Conservation (phyloP, 2,329 filamentous ascomycete species). For the Talaromyces sp. region DNA sequence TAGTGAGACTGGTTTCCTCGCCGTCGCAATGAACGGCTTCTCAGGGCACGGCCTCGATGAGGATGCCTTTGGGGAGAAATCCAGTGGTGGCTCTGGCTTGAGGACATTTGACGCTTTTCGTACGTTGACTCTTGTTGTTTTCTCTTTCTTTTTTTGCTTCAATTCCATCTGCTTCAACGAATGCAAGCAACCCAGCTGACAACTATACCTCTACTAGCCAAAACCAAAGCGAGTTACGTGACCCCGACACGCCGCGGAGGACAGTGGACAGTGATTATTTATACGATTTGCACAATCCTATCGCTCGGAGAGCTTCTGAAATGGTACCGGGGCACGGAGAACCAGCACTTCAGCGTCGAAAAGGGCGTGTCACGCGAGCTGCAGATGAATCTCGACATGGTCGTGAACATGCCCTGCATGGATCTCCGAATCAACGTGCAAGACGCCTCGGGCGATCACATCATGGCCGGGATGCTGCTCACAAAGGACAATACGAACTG, state of each 20-base stretch:
- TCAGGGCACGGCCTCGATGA: slow-evolving; percentile 67
- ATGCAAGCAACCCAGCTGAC: neutral
- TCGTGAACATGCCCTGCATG: slow-evolving; percentile 79
- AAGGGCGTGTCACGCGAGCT: slow-evolving; percentile 81
- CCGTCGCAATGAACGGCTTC: slow-evolving; percentile 69
- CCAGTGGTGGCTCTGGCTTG: slow-evolving; percentile 51
- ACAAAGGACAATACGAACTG: slow-evolving; percentile 74
- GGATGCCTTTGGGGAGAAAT: slow-evolving; percentile 71
- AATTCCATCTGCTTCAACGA: neutral
- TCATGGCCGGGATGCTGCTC: slow-evolving; percentile 72
- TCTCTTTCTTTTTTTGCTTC: neutral
- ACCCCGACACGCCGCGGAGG: slow-evolving; percentile 79
- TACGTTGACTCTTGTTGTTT: slow-evolving; percentile 48
- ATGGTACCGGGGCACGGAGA: slow-evolving; percentile 81
- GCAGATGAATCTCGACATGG: slow-evolving; percentile 94
- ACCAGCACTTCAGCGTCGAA: slow-evolving; percentile 88
- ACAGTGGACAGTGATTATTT: slow-evolving; percentile 85
- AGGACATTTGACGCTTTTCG: slow-evolving; percentile 96
- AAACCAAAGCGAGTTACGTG: slow-evolving; percentile 91
- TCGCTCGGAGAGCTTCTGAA: slow-evolving; percentile 70
- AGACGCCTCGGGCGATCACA: slow-evolving; percentile 87
- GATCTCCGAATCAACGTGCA: slow-evolving; percentile 96
- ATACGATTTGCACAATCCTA: slow-evolving; percentile 68
- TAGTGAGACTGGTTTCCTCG: neutral
- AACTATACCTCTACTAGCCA: slow-evolving; percentile 53